Base-by-base conservation (phyloP, 345 rosid genomes). In the Brassica incana region DNA sequence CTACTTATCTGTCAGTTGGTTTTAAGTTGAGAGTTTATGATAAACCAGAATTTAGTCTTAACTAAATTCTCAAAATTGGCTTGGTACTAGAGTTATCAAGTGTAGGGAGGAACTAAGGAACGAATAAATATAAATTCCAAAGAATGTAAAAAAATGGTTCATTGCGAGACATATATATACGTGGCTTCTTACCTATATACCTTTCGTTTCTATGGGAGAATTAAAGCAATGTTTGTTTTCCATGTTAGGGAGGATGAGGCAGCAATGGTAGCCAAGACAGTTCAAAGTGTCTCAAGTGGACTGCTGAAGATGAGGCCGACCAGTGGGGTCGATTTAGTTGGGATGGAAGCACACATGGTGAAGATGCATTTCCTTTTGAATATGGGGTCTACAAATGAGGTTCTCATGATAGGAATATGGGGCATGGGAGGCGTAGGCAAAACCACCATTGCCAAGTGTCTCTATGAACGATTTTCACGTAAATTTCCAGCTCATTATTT, bases 371-470 rank as follows among this genome's bases (percentile, higher is more conserved):
- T 5, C 7, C 65, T 20, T n/a, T 15, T 76, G 66, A 25, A 52
- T 58, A 18, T 58, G 5, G 8, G 8, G 8, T 67, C 29, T 8
- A 4, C 32, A 16, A 6, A 56, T 8, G 43, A 74, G 2, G 59
- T 76, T 56, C 67, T 3, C 12, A 27, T 67, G 67, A 67, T 76
- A 69, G 80, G 80, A 0, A 27, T 77, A 12, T 76, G 73, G 59
- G 79, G 79, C 0, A 67, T 76, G 73, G 74, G 74, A 1, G 79
- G 79, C 15, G 11, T 76, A 20, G 80, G 80, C 14, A 76, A 76
- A 67, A 40, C 74, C 15, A 56, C 80, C 3, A 33, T 76, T 9
- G 68, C 80, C 27, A 27, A 30, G 11, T 40, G 15, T 20, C 8
- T 76, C 43, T 76, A 8, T 27, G 14, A 59, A 25, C 29, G 7